Conservation (phyloP, 2,329 filamentous ascomycete genomes). For the Xylaria sp. region DNA sequence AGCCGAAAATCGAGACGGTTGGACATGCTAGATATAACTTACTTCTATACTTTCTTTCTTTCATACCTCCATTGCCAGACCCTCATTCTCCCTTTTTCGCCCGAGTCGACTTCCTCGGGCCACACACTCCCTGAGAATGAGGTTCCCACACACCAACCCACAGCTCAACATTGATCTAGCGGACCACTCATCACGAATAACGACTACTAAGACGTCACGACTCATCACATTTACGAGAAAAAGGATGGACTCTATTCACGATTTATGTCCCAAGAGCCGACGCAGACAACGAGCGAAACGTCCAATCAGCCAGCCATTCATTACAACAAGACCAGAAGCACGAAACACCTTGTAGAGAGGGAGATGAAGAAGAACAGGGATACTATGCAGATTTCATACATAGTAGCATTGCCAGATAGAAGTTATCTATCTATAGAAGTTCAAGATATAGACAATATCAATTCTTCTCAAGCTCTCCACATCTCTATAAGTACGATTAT, state of each 20-base stretch:
- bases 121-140: slow-evolving; percentile 1
- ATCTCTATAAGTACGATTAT: no score
- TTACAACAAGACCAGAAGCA: background rate
- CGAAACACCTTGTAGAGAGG: background rate
- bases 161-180: background rate
- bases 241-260: background rate
- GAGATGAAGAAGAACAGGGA: background rate
- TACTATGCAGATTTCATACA: background rate
- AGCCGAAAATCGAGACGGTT: no score
- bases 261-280: background rate
- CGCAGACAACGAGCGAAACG: background rate
- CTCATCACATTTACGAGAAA: background rate
- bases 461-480: background rate
- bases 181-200: background rate
- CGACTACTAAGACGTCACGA: background rate
- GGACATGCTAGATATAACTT: no score
- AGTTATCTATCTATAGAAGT: background rate
- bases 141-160: background rate
- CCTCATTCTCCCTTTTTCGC: background rate
- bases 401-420: background rate
- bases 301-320: background rate
- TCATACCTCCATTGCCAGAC: background rate
- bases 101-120: background rate
- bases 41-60: slow-evolving; percentile 5
- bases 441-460: background rate